phyloP scores from a whole-genome alignment of 1,284 basidiomycete genomes.

The Leccinum holopus region DNA sequence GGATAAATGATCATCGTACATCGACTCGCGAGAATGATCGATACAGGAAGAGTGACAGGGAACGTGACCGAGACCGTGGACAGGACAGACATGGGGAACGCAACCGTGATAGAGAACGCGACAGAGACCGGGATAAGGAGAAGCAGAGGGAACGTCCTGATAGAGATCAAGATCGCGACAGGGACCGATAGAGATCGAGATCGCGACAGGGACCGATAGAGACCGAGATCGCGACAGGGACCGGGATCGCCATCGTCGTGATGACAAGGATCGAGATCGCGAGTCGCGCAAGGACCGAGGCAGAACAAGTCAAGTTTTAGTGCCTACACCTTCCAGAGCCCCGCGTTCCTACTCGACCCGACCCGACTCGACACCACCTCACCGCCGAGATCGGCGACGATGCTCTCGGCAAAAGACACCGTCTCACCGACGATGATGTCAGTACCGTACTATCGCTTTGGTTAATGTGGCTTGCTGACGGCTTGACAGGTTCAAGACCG shows the following conservation, averaged over 20 bases:
- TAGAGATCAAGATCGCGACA: slow-evolving; percentile 43
- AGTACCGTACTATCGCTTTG: slow-evolving; percentile 28
- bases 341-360: slow-evolving; percentile 57
- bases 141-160: slow-evolving; percentile 43
- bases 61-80: slow-evolving; percentile 45
- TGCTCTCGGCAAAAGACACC: slow-evolving; percentile 64
- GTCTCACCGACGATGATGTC: slow-evolving; percentile 63
- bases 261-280: slow-evolving; percentile 41
- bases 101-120: slow-evolving; percentile 45
- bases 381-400: slow-evolving; percentile 48
- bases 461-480: slow-evolving; percentile 16
- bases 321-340: slow-evolving; percentile 44
- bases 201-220: slow-evolving; percentile 30
- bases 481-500: slow-evolving; percentile 55
- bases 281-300: slow-evolving; percentile 55
- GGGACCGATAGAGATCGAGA: slow-evolving; percentile 36
- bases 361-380: slow-evolving; percentile 53
- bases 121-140: slow-evolving; percentile 41
- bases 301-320: slow-evolving; percentile 34
- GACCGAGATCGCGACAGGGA: slow-evolving; percentile 34
- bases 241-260: slow-evolving; percentile 37
- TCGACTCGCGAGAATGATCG: slow-evolving; percentile 34
- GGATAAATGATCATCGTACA: slow-evolving; percentile 28
- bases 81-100: slow-evolving; percentile 45
- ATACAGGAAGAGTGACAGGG: slow-evolving; percentile 49